A percentile compares a stretch with the other conserved stretches of the same genome.
Evolutionary conservation across 495 filamentous ascomycete species (phyloP).

Genomic region (Hapsidospora chrysogenum): DNA sequence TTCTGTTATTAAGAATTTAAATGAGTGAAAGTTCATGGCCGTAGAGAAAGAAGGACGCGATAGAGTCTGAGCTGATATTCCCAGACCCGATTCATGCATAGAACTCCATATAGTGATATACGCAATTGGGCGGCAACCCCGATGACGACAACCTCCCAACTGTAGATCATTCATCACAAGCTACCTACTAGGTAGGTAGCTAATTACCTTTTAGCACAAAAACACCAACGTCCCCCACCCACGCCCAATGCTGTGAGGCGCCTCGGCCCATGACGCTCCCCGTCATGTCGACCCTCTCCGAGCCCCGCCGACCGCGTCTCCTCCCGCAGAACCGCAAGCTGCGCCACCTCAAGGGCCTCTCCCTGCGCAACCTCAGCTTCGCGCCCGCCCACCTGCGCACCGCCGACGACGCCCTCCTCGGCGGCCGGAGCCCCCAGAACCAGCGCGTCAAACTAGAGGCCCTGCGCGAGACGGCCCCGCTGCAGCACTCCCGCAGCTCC

Average conservation of each 20-base stretch:
- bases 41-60: too few species aligned
- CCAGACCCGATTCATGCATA: too few species aligned
- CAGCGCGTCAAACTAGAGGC: constrained; percentile 57
- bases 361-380: constrained; percentile 69
- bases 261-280: neutral
- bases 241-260: neutral
- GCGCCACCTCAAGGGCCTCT: constrained; percentile 75
- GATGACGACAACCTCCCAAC: too few species aligned
- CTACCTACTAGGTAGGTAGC: too few species aligned
- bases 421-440: constrained; percentile 46
- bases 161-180: too few species aligned
- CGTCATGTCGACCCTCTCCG: constrained; percentile 12
- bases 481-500: constrained; percentile 55
- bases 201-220: too few species aligned
- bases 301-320: constrained; percentile 23
- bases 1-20: too few species aligned
- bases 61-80: too few species aligned
- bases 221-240: too few species aligned
- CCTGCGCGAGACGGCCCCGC: constrained; percentile 36
- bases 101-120: too few species aligned
- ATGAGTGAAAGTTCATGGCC: too few species aligned
- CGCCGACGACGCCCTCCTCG: constrained; percentile 55
- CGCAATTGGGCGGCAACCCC: too few species aligned
- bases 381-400: constrained; percentile 49
- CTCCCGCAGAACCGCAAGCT: constrained; percentile 69